Evolutionary conservation across 2,329 filamentous ascomycete species (phyloP).

Genomic region (Chrysoporthe deuterocubensis): DNA sequence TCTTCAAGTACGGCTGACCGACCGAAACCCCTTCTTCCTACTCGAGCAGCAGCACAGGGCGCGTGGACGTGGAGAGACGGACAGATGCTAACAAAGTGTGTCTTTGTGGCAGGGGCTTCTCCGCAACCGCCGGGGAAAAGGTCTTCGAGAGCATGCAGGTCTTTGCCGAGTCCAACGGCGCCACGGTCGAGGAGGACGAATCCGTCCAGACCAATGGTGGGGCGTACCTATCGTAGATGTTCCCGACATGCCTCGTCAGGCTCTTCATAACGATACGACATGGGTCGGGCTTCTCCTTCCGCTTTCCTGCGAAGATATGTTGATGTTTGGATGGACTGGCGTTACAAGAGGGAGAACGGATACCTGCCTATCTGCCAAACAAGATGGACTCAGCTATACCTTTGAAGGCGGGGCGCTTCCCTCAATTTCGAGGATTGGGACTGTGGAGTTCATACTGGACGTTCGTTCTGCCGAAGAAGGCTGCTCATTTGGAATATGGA

Average conservation of each 20-base stretch:
- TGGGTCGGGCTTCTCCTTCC: not conserved
- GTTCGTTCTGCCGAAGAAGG: slow-evolving; percentile 6
- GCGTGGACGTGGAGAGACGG: not conserved
- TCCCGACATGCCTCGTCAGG: slow-evolving; percentile 22
- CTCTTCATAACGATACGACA: slow-evolving; percentile 3
- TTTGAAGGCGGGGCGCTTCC: not conserved
- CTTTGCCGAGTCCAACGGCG: slow-evolving; percentile 62
- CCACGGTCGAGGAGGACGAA: slow-evolving; percentile 77
- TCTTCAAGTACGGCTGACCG: slow-evolving; percentile 62
- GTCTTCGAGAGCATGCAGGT: slow-evolving; percentile 70
- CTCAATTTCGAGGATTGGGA: not conserved
- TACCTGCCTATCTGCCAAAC: not conserved
- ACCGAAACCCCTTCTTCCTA: not conserved
- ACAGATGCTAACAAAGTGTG: not conserved
- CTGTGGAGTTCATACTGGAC: not conserved
- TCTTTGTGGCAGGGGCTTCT: slow-evolving; percentile 68
- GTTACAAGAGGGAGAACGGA: slow-evolving; percentile 5
- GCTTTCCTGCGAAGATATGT: not conserved
- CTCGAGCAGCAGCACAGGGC: not conserved
- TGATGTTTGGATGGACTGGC: slow-evolving; percentile 3
- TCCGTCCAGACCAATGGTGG: slow-evolving; percentile 54
- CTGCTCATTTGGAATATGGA: not conserved
- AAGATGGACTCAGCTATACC: not conserved
- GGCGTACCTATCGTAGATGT: not conserved
- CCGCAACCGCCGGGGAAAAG: slow-evolving; percentile 72